phyloP scores from a whole-genome alignment of 106 monocot species.

The Cymbidium sinense region DNA sequence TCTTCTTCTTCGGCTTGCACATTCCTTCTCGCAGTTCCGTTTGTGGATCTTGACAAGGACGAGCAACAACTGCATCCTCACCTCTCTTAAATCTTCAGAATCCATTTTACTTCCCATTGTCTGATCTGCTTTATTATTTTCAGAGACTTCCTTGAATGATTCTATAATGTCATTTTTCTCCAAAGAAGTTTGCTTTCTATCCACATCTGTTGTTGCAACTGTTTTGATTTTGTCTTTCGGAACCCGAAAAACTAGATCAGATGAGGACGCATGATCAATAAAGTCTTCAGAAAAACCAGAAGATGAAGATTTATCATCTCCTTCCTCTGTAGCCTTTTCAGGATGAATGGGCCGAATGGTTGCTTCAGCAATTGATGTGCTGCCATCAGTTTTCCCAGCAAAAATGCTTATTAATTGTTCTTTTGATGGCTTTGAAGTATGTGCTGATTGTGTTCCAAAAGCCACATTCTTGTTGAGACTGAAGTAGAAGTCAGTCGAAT shows the following conservation, averaged over 20 bases:
- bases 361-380: conserved; percentile 2
- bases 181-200: neutral
- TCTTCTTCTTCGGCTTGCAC: too few relatives aligned
- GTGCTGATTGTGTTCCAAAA: conserved; percentile 42
- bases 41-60: too few relatives aligned
- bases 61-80: conserved; percentile 64
- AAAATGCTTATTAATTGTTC: neutral
- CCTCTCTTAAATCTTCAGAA: conserved; percentile 42
- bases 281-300: neutral
- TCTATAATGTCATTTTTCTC: neutral
- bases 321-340: neutral
- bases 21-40: too few relatives aligned
- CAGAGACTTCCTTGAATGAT: neutral
- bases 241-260: neutral
- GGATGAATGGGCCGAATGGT: neutral
- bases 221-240: neutral
- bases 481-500: conserved; percentile 83
- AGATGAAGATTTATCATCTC: conserved; percentile 2
- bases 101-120: conserved; percentile 6
- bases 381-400: conserved; percentile 6
- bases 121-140: conserved; percentile 15
- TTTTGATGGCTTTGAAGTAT: conserved; percentile 17
- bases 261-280: neutral
- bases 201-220: neutral
- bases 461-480: conserved; percentile 78